Percentiles rank a stretch among this genome's conserved stretches.
Conservation (phyloP, 805 yeast species). For the Zygotorulaspora danielsina region DNA sequence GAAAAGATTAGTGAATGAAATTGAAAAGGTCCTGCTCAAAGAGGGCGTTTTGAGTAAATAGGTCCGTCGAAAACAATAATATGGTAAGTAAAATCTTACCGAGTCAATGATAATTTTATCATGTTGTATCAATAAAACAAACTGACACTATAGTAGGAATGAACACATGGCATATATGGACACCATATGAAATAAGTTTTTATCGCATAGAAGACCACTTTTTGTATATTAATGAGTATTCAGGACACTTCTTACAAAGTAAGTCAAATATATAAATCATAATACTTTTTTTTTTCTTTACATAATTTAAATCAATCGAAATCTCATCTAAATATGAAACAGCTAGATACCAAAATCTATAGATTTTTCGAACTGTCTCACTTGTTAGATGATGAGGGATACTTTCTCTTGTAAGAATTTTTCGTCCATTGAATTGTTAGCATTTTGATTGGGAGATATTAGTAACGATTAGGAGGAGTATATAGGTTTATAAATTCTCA, state of each 20-base stretch:
- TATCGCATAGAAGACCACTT: no score
- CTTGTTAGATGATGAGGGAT: background rate
- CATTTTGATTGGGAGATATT: background rate
- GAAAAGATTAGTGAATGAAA: conserved; percentile 54
- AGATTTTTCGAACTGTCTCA: background rate
- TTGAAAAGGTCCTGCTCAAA: conserved; percentile 58
- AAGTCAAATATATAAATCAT: no score
- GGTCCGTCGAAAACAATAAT: background rate
- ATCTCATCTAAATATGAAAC: background rate
- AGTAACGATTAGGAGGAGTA: no score
- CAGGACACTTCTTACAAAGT: no score
- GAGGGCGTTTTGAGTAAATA: conserved; percentile 47
- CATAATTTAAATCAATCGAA: no score
- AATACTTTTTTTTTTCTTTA: no score
- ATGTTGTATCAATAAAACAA: background rate
- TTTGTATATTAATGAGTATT: no score
- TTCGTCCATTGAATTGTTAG: background rate
- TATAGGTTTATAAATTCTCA: no score
- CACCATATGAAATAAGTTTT: background rate
- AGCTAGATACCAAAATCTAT: background rate
- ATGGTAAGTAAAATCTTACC: background rate
- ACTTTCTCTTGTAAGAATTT: background rate
- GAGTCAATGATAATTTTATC: background rate
- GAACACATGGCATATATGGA: no score
- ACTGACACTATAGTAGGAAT: no score